Base-by-base conservation (phyloP, 2,329 filamentous ascomycete genomes). In the Claviceps sorghi region DNA sequence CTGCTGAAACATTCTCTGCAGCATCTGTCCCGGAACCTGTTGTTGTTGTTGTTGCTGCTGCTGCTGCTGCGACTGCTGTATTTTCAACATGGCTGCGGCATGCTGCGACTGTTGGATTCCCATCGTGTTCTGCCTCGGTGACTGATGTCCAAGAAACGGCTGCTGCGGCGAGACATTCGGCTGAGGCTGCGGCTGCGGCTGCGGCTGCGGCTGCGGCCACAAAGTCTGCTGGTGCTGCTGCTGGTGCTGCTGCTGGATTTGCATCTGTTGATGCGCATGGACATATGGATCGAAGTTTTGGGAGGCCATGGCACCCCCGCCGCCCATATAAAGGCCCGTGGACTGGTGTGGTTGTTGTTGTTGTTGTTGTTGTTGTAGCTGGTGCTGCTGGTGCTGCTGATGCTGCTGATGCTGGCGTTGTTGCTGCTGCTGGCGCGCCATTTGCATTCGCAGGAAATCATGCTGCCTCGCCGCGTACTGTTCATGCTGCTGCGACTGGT, bases 141-240 rank as follows among this genome's bases (percentile, higher is more conserved):
- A 52, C 15, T 46, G 19, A 45, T 54, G 52, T 40, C 34, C 49
- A 22, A 36, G 36, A 26, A 49, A 53, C 34, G 53, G 54, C 45
- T 50, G 54, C 13, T 55, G 48, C n/a, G 51, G 53, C 44, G 53
- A 42, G 30, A 22, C 11, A 45, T 38, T 40, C 30, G 45, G 50
- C 48, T 60, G 58, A 15, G 55, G 63, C 60, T 62, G 57, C 56
- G 54, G 60, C 41, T 43, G 50, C n/a, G 22, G 41, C 41, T 43
- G 41, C 30, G 44, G 48, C 21, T 48, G 49, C 22, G 51, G 52
- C 47, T 54, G 50, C 40, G 38, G 30, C 40, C 44, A 34, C 34
- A 44, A 29, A 40, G 46, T 36, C n/a, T 49, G 49, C 7, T 49
- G 51, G n/a, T 44, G 41, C 41, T 43, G 50, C n/a, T 43, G 41